Evolutionary conservation across 2,329 filamentous ascomycete genomes (phyloP), one percentile per base, ranked within the genome.

Genomic region (Cladosporium oxysporum): DNA sequence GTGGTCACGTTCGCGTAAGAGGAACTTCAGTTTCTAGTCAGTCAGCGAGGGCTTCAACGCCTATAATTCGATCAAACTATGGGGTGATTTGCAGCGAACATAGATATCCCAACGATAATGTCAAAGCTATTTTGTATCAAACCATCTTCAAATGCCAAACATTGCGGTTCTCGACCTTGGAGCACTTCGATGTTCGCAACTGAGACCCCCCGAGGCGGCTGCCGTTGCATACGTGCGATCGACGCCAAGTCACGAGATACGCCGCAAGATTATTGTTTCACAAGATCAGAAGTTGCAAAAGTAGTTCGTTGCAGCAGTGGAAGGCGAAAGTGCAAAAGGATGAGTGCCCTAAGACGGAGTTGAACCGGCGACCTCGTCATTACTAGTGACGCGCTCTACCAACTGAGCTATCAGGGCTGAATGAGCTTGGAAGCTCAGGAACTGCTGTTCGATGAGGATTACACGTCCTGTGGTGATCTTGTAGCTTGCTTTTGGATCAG

Each of bases 361-460:
- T 57, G 49, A 47, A 55, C 50, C 50, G 50, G 50, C 61, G 61
- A 63, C 50, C 50, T 57, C 61, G 50, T 63, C 50, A 47, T 57
- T 57, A 63, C 61, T 63, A 63, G 61, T 57, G 61, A 63, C 50
- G 50, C 50, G 61, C 49, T 57, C 50, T 57, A 63, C 50, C 50
- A 57, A 57, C 50, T 63, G 61, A 55, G 61, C 50, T 63, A 63
- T 63, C 50, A 63, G 61, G 61, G 61, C 61, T 58, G 55, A 57
- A 35, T 57, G 52, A 57, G 52, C 16, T 35, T 47, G 29, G 52
- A 31, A 31, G 33, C 31, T 41, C 55, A 10, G 2, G 53, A 58
- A 58, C 31, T 58, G 33, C 26, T 58, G 55, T 58, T 58, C 55
- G 33, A 58, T 58, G 55, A 58, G n/a, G n/a, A n/a, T n/a, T n/a